phyloP scores from a whole-genome alignment of 345 rosid genomes.

The Hibiscus trionum region DNA sequence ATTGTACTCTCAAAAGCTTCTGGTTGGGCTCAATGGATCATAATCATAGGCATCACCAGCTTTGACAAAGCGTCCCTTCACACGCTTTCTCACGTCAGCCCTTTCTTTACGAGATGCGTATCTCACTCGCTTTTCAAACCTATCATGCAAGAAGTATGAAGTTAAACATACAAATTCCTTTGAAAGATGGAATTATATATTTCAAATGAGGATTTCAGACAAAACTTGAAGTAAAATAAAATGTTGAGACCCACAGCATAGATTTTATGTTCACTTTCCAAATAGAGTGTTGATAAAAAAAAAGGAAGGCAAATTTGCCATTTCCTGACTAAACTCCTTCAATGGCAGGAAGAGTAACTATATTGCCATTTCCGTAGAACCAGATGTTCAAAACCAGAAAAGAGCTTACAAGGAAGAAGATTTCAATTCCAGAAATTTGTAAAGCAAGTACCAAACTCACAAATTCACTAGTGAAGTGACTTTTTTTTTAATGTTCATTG shows the following conservation, averaged over 20 bases:
- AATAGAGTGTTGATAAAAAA: background rate
- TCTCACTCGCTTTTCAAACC: constrained; percentile 93
- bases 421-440: constrained; percentile 1
- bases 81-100: constrained; percentile 95
- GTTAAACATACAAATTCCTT: background rate
- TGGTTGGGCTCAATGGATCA: constrained; percentile 73
- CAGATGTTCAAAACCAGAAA: background rate
- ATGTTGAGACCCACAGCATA: background rate
- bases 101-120: constrained; percentile 98
- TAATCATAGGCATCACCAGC: constrained; percentile 95
- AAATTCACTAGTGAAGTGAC: background rate
- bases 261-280: background rate
- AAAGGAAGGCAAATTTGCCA: background rate
- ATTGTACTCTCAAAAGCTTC: constrained; percentile 66
- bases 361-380: background rate
- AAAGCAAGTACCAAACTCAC: background rate
- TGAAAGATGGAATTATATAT: background rate
- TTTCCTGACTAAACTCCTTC: background rate
- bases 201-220: background rate
- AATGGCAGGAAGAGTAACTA: background rate
- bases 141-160: constrained; percentile 17
- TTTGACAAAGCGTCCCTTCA: constrained; percentile 91
- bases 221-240: background rate
- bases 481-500: too few relatives aligned
- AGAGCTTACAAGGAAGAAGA: background rate